Evolutionary conservation across 1,139 yeast genomes (phyloP).

Genomic region (Meyerozyma elateridarum): DNA sequence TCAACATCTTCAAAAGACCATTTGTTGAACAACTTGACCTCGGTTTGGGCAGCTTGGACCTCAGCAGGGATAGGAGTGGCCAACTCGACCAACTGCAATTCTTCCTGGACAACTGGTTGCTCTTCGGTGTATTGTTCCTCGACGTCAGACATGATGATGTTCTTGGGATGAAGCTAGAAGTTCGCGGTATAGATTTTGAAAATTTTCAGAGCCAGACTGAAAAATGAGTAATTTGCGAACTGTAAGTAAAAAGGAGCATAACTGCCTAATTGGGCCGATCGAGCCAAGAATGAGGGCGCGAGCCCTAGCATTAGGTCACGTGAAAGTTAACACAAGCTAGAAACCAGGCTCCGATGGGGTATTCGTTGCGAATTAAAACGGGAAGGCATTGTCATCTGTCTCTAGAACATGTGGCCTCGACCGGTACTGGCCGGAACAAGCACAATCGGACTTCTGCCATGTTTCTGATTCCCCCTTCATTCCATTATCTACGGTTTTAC

Average conservation of each 20-base stretch:
- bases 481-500: conserved; percentile 27
- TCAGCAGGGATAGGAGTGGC: conserved; percentile 97
- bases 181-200: conserved; percentile 8
- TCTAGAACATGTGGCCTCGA: conserved; percentile 5
- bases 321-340: conserved; percentile 6
- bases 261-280: conserved; percentile 12
- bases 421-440: background rate
- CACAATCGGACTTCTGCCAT: too few species aligned
- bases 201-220: conserved; percentile 8
- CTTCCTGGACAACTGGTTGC: conserved; percentile 68
- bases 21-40: conserved; percentile 98
- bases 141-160: conserved; percentile 19
- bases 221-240: conserved; percentile 2
- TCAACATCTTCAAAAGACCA: conserved; percentile 98
- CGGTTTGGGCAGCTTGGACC: conserved; percentile 92
- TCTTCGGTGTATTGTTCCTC: conserved; percentile 46
- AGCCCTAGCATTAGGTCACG: conserved; percentile 13
- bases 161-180: conserved; percentile 7
- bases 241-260: conserved; percentile 10
- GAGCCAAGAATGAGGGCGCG: conserved; percentile 5
- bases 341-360: background rate
- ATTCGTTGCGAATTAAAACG: too few species aligned
- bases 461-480: too few species aligned
- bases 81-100: conserved; percentile 76
- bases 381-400: background rate